Percentiles rank a stretch among this genome's conserved stretches.
phyloP scores from a whole-genome alignment of 768 basidiomycete genomes.

The Phylloporus rhodoxanthus region DNA sequence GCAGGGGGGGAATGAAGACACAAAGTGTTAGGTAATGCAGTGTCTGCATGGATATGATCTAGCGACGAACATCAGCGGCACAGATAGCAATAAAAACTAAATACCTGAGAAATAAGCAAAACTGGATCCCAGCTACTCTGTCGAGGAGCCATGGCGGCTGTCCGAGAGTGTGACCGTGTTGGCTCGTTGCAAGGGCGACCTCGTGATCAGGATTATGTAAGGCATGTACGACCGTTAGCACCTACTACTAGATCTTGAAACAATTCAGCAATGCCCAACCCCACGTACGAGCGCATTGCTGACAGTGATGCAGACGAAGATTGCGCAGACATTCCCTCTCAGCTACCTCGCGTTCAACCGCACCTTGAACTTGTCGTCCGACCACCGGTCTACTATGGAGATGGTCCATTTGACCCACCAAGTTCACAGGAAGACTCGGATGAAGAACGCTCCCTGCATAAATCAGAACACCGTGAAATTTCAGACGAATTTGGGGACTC shows the following conservation, averaged over 20 bases:
- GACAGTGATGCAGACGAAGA: constrained; percentile 22
- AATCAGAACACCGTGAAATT: constrained; percentile 25
- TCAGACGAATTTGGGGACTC: constrained; percentile 14
- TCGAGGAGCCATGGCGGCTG: constrained; percentile 32
- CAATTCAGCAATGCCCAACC: constrained; percentile 20
- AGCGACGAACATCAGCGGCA: constrained; percentile 2
- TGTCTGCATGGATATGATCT: constrained; percentile 93
- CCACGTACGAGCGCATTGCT: constrained; percentile 29
- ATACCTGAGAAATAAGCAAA: constrained; percentile 80
- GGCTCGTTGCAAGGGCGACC: no score
- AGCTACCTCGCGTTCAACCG: background rate
- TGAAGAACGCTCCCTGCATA: constrained; percentile 43
- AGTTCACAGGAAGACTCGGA: constrained; percentile 69
- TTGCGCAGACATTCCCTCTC: constrained; percentile 5
- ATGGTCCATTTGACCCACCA: constrained; percentile 71
- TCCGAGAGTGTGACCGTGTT: no score
- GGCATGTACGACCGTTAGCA: background rate
- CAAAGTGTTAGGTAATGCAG: constrained; percentile 90
- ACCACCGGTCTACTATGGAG: constrained; percentile 57
- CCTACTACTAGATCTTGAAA: no score
- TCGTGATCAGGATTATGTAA: constrained; percentile 18
- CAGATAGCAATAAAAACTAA: background rate
- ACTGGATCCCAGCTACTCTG: constrained; percentile 82
- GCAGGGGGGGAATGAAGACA: constrained; percentile 73
- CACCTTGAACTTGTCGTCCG: constrained; percentile 15